Evolutionary conservation across 371 early-diverging fungal species (phyloP).

Genomic region (Rhizomucor miehei): DNA sequence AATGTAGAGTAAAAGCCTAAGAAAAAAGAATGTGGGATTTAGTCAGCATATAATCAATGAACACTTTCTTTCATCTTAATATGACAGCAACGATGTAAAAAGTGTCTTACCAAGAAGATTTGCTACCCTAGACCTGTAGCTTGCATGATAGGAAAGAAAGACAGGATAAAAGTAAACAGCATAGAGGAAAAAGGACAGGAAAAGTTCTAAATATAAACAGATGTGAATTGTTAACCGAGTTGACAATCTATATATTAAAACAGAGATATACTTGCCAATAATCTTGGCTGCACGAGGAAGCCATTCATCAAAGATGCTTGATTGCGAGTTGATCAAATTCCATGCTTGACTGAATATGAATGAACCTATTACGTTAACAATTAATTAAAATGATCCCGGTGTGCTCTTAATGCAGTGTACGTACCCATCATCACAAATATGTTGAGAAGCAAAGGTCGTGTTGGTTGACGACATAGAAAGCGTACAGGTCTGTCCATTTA

Average conservation of each 20-base stretch:
- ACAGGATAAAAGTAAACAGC: conserved; percentile 53
- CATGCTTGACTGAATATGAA: conserved; percentile 50
- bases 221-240: neutral
- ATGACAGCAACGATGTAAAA: too few relatives aligned
- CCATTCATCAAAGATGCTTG: conserved; percentile 43
- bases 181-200: conserved; percentile 47
- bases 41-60: neutral
- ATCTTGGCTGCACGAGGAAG: conserved; percentile 42
- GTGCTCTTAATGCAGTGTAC: too few relatives aligned
- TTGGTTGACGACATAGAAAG: conserved; percentile 43
- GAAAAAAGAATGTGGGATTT: neutral
- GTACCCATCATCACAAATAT: conserved; percentile 45
- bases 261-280: conserved; percentile 23
- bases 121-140: neutral
- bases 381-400: too few relatives aligned
- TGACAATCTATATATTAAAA: too few relatives aligned
- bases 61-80: neutral
- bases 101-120: conserved; percentile 28
- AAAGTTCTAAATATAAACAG: conserved; percentile 25
- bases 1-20: conserved; percentile 25
- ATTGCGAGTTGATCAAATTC: conserved; percentile 44
- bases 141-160: neutral
- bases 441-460: conserved; percentile 37
- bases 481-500: conserved; percentile 35
- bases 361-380: conserved; percentile 25